A percentile compares a stretch with the other conserved stretches of the same genome.
Evolutionary conservation across 768 basidiomycete genomes (phyloP).

Genomic region (Amanita jacksonii): DNA sequence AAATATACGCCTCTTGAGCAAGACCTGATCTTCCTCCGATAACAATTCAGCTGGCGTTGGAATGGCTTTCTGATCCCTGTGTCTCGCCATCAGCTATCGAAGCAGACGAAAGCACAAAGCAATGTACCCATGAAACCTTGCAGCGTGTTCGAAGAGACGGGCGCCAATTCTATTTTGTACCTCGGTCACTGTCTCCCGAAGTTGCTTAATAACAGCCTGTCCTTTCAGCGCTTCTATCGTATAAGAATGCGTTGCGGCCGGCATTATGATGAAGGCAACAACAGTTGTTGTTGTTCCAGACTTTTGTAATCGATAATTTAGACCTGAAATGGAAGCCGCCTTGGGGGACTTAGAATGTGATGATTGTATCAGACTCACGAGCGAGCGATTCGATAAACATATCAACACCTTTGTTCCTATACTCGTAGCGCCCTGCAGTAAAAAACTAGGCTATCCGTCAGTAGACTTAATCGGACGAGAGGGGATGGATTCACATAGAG

Average conservation of each 20-base stretch:
- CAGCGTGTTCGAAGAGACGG: slow-evolving; percentile 89
- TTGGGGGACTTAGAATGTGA: slow-evolving; percentile 1
- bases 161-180: slow-evolving; percentile 91
- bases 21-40: slow-evolving; percentile 86
- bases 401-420: slow-evolving; percentile 98
- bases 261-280: slow-evolving; percentile 99
- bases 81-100: slow-evolving; percentile 5
- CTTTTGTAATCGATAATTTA: slow-evolving; percentile 46
- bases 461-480: background rate
- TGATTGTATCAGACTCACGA: slow-evolving; percentile 47
- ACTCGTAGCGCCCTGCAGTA: slow-evolving; percentile 98
- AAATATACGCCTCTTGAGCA: slow-evolving; percentile 93
- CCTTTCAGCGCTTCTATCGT: slow-evolving; percentile 94
- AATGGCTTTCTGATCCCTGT: slow-evolving; percentile 63
- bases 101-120: background rate
- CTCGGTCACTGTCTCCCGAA: slow-evolving; percentile 91
- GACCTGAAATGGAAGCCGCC: slow-evolving; percentile 19
- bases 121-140: slow-evolving; percentile 80
- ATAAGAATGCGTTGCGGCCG: slow-evolving; percentile 91
- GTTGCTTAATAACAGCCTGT: slow-evolving; percentile 95
- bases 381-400: slow-evolving; percentile 99
- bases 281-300: slow-evolving; percentile 70
- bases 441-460: slow-evolving; percentile 58
- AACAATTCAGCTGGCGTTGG: slow-evolving; percentile 71
- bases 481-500: slow-evolving; percentile 50